phyloP scores from a whole-genome alignment of 345 rosid species.

The Anastatica hierochuntica region DNA sequence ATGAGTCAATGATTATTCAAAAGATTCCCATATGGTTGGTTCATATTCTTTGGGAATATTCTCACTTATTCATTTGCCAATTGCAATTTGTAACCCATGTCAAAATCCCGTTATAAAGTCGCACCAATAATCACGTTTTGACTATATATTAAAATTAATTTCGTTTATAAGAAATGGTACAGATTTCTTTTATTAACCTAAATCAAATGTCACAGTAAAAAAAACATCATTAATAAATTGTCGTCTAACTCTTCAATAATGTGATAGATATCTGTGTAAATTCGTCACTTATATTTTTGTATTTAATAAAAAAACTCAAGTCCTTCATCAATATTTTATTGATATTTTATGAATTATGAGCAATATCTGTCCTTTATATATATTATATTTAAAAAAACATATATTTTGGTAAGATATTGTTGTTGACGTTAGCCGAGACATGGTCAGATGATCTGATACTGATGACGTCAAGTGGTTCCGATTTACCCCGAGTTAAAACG shows the following conservation, averaged over 20 bases:
- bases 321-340: background rate
- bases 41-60: constrained; percentile 21
- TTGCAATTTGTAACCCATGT: constrained; percentile 1
- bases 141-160: background rate
- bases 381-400: no score
- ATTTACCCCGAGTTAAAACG: background rate
- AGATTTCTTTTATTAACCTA: background rate
- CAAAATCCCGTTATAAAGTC: constrained; percentile 12
- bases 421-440: constrained; percentile 23
- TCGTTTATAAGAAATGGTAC: background rate
- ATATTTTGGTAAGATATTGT: constrained; percentile 10
- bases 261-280: no score
- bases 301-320: no score
- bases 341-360: no score
- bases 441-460: constrained; percentile 16
- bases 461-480: constrained; percentile 25
- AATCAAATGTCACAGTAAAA: background rate
- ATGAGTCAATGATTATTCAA: background rate
- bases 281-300: no score
- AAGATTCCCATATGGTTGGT: constrained; percentile 22
- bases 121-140: constrained; percentile 17
- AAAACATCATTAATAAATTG: no score
- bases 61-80: constrained; percentile 5
- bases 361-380: no score
- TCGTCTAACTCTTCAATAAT: no score